A percentile compares a stretch with the other conserved stretches of the same genome.
phyloP scores from a whole-genome alignment of 2,329 filamentous ascomycete genomes.

The Beauveria bassiana region DNA sequence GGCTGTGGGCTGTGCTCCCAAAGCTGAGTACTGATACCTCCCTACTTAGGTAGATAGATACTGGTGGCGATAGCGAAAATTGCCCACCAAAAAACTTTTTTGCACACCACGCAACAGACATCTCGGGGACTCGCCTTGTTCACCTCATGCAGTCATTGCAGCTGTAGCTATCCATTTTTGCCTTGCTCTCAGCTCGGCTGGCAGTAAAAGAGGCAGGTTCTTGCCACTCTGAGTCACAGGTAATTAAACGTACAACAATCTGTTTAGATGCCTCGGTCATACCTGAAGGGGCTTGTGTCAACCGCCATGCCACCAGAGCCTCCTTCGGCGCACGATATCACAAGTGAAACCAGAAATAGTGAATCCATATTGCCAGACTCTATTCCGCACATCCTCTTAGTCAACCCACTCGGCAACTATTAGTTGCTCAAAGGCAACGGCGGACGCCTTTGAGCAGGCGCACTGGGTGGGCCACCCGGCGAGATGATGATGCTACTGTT shows the following conservation, averaged over 20 bases:
- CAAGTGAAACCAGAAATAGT: background rate
- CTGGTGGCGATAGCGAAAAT: conserved; percentile 1
- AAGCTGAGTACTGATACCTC: background rate
- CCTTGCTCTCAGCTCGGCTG: background rate
- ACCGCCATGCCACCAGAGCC: background rate
- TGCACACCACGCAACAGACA: background rate
- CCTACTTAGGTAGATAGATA: background rate
- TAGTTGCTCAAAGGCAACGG: conserved; percentile 58
- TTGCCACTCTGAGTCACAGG: conserved; percentile 3
- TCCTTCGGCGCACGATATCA: background rate
- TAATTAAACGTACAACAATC: background rate
- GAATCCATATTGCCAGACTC: conserved; percentile 28
- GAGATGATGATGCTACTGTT: conserved; percentile 70
- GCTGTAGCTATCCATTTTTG: background rate
- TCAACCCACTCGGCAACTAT: conserved; percentile 84
- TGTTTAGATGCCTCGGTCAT: background rate
- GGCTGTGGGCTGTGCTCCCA: background rate
- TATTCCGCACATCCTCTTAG: conserved; percentile 74
- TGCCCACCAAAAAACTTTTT: conserved; percentile 1
- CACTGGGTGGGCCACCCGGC: conserved; percentile 65
- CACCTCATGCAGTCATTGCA: conserved; percentile 1
- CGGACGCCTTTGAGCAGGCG: conserved; percentile 58
- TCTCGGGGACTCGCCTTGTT: background rate
- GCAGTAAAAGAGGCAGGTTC: background rate
- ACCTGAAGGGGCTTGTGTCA: background rate